phyloP scores from a whole-genome alignment of 495 filamentous ascomycete genomes.

The Penicillium desertorum region DNA sequence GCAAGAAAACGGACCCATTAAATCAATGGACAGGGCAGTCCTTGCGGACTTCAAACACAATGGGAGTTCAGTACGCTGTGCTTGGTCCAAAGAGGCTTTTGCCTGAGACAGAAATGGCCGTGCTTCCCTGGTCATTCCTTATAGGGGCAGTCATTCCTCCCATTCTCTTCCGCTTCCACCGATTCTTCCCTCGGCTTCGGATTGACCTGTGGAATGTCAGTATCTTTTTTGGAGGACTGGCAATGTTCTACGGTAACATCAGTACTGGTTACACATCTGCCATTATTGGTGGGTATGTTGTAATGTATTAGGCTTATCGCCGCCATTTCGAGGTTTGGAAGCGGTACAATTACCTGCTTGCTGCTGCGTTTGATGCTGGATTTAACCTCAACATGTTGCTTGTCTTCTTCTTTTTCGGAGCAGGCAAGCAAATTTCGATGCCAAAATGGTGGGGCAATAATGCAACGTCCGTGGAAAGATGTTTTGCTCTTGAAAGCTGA shows the following conservation, averaged over 20 bases:
- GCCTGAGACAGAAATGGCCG: constrained; percentile 45
- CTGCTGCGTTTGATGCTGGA: constrained; percentile 57
- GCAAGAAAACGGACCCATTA: constrained; percentile 48
- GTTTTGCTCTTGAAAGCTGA: constrained; percentile 33
- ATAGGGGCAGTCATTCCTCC: constrained; percentile 51
- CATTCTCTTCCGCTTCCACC: constrained; percentile 49
- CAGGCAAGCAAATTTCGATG: constrained; percentile 53
- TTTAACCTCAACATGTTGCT: constrained; percentile 58
- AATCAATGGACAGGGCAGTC: constrained; percentile 58
- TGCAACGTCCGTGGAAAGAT: constrained; percentile 34
- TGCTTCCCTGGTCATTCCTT: constrained; percentile 57
- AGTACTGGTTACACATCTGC: constrained; percentile 55
- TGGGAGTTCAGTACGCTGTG: constrained; percentile 56
- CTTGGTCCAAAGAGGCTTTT: constrained; percentile 56
- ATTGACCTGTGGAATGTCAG: constrained; percentile 58
- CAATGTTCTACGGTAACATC: constrained; percentile 41
- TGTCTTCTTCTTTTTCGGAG: constrained; percentile 55
- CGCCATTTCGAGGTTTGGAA: constrained; percentile 56
- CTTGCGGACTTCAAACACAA: constrained; percentile 45
- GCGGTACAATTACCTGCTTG: constrained; percentile 56
- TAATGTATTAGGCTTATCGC: constrained; percentile 55
- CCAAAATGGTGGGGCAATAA: constrained; percentile 60
- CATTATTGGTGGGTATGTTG: constrained; percentile 56
- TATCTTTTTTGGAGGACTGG: constrained; percentile 47
- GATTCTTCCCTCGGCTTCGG: constrained; percentile 47